These are phyloP conservation scores for Pyricularia pennisetigena DNA, from an alignment of 2,329 filamentous ascomycete species.

Conservation along the genomic window DNA sequence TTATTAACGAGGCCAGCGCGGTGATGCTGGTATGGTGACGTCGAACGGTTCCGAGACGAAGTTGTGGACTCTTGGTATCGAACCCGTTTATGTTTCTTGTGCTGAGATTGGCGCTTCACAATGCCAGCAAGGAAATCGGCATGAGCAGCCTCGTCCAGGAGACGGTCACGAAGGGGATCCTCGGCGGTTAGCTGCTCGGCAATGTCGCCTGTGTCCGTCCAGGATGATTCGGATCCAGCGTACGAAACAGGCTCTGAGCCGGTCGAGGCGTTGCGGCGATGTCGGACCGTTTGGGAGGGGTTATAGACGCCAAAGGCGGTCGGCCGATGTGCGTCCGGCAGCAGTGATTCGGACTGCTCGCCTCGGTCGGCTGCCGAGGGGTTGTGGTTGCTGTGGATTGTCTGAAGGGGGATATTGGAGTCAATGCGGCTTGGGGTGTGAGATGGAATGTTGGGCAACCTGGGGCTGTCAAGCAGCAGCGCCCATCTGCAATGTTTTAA, in stretches of 20 bases:
- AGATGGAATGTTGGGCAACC: conserved; percentile 76
- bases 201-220: conserved; percentile 92
- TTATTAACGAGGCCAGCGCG: conserved; percentile 42
- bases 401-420: conserved; percentile 82
- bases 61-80: conserved; percentile 50
- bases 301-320: conserved; percentile 28
- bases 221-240: conserved; percentile 47
- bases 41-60: conserved; percentile 11
- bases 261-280: conserved; percentile 34
- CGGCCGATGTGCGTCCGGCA: conserved; percentile 17
- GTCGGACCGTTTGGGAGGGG: conserved; percentile 22
- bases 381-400: conserved; percentile 38
- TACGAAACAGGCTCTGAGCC: conserved; percentile 19
- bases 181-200: conserved; percentile 81
- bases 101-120: conserved; percentile 32
- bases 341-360: conserved; percentile 34
- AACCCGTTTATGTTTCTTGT: conserved; percentile 51
- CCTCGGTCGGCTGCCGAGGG: conserved; percentile 16
- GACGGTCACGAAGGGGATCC: conserved; percentile 66
- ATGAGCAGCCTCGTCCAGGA: conserved; percentile 53
- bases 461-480: conserved; percentile 69
- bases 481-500: conserved; percentile 40
- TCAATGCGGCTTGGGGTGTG: conserved; percentile 56
- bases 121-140: conserved; percentile 46
- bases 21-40: conserved; percentile 11